Evolutionary conservation across 2,329 filamentous ascomycete genomes (phyloP), one percentile per base, ranked within the genome.

Genomic region (Beauveria varroae): DNA sequence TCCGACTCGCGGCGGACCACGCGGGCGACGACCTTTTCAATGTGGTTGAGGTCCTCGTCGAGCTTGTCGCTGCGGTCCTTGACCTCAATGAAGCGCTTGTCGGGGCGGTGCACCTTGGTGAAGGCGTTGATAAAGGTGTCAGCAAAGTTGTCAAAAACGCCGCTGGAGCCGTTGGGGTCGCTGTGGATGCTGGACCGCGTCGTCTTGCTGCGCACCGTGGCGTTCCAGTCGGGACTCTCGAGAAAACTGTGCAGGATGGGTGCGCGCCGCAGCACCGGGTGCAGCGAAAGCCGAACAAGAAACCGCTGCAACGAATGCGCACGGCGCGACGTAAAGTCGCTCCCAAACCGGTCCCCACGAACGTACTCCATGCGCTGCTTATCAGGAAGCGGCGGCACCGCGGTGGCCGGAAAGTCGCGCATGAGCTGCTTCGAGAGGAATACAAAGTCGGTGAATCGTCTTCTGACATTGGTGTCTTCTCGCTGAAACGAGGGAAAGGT

Each of bases 291-390:
- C 5, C 95, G 89, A 69, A 88, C 86, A 51, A 99, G 82, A 73
- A 99, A 99, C 57, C 95, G 89, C 75, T 96, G 88, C 57, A 99
- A 82, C 3, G 93, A 97, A 79, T 93, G 89, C 56, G 91, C 92
- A 67, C 95, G 86, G 40, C 95, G 87, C 51, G 86, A 81, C 40
- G 92, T 99, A 73, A 99, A 99, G 76, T 98, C 95, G 55, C 88
- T 77, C 9, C 93, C 92, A 75, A 99, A 99, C 65, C 95, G 89
- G 78, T 98, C 93, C 67, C 95, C 95, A 41, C 93, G 90, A 57
- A 98, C 95, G 72, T 98, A 98, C 71, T 96, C 92, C 90, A 99
- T 96, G 76, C 96, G 96, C 80, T 98, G 93, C 81, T 98, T 99
- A 77, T 98, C 95, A 58, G 95, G 95, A 59, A 99, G 81, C 52